Evolutionary conservation across 1,139 yeast species (phyloP).

Genomic region (Scheffersomyces insectosa): DNA sequence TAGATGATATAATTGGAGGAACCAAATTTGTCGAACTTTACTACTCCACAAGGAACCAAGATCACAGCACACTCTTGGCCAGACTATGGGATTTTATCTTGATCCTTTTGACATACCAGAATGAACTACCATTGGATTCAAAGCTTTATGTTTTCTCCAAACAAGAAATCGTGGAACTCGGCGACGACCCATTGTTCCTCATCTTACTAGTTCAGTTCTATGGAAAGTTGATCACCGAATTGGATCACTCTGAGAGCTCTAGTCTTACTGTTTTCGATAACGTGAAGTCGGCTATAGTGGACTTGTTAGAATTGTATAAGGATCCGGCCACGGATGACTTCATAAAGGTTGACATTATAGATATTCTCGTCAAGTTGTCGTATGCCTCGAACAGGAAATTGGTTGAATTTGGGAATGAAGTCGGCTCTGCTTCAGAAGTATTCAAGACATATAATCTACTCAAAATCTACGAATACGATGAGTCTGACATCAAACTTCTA

Average conservation of each 20-base stretch:
- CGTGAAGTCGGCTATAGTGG: slow-evolving; percentile 15
- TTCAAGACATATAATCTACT: slow-evolving; percentile 23
- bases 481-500: slow-evolving; percentile 23
- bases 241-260: slow-evolving; percentile 5
- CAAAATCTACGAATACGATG: slow-evolving; percentile 10
- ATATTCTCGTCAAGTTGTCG: slow-evolving; percentile 20
- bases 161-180: slow-evolving; percentile 12
- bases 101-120: slow-evolving; percentile 13
- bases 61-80: slow-evolving; percentile 14
- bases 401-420: slow-evolving; percentile 5
- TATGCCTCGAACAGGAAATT: slow-evolving; percentile 10
- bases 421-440: slow-evolving; percentile 11
- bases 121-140: slow-evolving; percentile 3
- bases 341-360: slow-evolving; percentile 16
- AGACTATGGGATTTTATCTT: slow-evolving; percentile 27
- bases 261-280: slow-evolving; percentile 7
- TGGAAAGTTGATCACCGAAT: slow-evolving; percentile 16
- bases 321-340: slow-evolving; percentile 5
- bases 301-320: slow-evolving; percentile 6
- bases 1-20: slow-evolving; percentile 8
- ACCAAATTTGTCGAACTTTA: slow-evolving; percentile 7
- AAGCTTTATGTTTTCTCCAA: slow-evolving; percentile 12
- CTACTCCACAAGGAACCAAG: slow-evolving; percentile 3
- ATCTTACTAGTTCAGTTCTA: slow-evolving; percentile 31
- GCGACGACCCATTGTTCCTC: slow-evolving; percentile 27